Evolutionary conservation across 2,329 filamentous ascomycete species (phyloP).

Genomic region (Colletotrichum sp.): DNA sequence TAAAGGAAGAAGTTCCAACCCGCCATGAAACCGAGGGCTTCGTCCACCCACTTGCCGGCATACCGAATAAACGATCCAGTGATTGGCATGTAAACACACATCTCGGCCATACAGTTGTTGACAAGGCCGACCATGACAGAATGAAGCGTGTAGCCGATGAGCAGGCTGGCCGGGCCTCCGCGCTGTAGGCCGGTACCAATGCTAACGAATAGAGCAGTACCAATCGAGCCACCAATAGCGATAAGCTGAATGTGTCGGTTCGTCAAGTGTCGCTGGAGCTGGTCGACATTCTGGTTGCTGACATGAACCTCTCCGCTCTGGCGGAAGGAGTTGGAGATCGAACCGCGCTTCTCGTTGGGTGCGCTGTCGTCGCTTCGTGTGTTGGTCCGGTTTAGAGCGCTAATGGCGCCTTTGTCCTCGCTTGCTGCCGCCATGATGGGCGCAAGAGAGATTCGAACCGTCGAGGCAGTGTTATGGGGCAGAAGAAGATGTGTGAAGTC

Average conservation of each 20-base stretch:
- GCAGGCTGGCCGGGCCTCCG: slow-evolving; percentile 53
- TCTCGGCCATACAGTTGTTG: slow-evolving; percentile 71
- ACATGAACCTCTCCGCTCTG: not conserved
- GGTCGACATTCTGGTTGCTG: slow-evolving; percentile 14
- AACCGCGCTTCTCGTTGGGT: slow-evolving; percentile 1
- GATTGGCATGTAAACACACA: slow-evolving; percentile 67
- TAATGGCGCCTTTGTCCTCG: not conserved
- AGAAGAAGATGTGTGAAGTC: not conserved
- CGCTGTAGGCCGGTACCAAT: slow-evolving; percentile 59
- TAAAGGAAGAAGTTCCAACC: slow-evolving; percentile 53
- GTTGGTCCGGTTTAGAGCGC: not conserved
- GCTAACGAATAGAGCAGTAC: slow-evolving; percentile 64
- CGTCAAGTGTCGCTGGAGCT: slow-evolving; percentile 45
- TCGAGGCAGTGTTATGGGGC: not conserved
- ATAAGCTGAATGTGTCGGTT: slow-evolving; percentile 65
- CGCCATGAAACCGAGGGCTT: slow-evolving; percentile 64
- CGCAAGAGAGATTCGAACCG: not conserved
- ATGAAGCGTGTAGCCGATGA: slow-evolving; percentile 65
- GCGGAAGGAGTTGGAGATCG: not conserved
- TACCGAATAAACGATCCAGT: slow-evolving; percentile 68
- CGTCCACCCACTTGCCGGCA: slow-evolving; percentile 69
- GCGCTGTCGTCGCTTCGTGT: not conserved
- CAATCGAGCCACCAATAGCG: slow-evolving; percentile 63
- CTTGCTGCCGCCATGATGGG: not conserved
- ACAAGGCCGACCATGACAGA: slow-evolving; percentile 61